Evolutionary conservation across 2,329 filamentous ascomycete species (phyloP).

Genomic region (Myriangium duriaei): DNA sequence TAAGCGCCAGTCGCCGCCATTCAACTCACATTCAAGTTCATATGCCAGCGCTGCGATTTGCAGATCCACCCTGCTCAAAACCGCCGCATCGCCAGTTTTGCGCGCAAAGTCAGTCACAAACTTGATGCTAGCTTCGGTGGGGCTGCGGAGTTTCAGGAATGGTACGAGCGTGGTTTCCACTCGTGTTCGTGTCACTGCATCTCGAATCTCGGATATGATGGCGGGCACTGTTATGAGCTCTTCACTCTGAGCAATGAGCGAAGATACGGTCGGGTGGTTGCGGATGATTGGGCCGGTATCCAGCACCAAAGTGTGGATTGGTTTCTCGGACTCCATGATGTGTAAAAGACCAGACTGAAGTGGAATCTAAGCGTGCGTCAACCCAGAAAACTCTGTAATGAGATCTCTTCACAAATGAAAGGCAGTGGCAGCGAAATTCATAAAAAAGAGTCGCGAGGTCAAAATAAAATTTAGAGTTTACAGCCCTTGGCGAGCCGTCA

Average conservation of each 20-base stretch:
- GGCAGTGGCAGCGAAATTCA: too few relatives aligned
- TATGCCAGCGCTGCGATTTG: slow-evolving; percentile 83
- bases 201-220: slow-evolving; percentile 77
- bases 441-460: too few relatives aligned
- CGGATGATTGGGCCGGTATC: slow-evolving; percentile 90
- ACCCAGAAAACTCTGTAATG: too few relatives aligned
- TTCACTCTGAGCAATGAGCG: slow-evolving; percentile 65
- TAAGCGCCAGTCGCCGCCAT: slow-evolving; percentile 79
- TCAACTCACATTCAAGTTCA: slow-evolving; percentile 84
- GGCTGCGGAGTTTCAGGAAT: slow-evolving; percentile 67
- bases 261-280: slow-evolving; percentile 76
- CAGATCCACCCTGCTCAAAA: slow-evolving; percentile 79
- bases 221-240: slow-evolving; percentile 71
- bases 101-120: slow-evolving; percentile 75
- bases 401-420: too few relatives aligned
- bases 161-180: slow-evolving; percentile 76
- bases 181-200: slow-evolving; percentile 65
- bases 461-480: neutral
- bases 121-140: slow-evolving; percentile 63
- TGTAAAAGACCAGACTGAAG: too few relatives aligned
- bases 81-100: slow-evolving; percentile 76
- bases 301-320: slow-evolving; percentile 71
- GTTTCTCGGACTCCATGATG: slow-evolving; percentile 39
- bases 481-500: too few relatives aligned
- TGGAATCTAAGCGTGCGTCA: too few relatives aligned